phyloP scores from a whole-genome alignment of 129 eudicot genomes.

The Helianthus tuberosus region DNA sequence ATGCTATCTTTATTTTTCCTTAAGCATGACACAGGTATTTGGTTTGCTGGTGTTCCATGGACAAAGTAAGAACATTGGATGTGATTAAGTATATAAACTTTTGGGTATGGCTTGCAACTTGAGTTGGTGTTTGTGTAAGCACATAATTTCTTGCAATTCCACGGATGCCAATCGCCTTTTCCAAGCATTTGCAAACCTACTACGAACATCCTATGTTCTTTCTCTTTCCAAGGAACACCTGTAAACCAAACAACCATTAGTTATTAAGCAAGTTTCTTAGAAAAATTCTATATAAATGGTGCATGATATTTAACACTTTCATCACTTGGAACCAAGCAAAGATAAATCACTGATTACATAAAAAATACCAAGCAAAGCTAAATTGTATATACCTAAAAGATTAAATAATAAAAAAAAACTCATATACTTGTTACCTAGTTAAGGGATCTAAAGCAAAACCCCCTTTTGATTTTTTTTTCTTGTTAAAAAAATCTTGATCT shows the following conservation, averaged over 20 bases:
- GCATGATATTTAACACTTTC: no score
- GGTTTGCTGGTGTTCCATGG: constrained; percentile 83
- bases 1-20: background rate
- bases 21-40: constrained; percentile 10
- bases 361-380: no score
- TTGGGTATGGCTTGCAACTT: constrained; percentile 94
- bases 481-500: no score
- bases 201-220: constrained; percentile 87
- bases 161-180: constrained; percentile 99
- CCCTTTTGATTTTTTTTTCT: no score
- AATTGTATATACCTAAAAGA: no score
- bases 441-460: no score
- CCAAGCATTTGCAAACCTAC: constrained; percentile 93
- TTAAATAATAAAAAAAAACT: no score
- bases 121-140: constrained; percentile 85
- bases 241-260: constrained; percentile 20
- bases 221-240: constrained; percentile 97
- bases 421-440: no score
- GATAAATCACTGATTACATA: no score
- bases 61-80: constrained; percentile 93
- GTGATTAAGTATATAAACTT: constrained; percentile 90
- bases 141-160: constrained; percentile 86
- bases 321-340: no score
- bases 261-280: no score
- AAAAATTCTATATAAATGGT: no score